phyloP scores from a whole-genome alignment of 805 yeast species.

The Brettanomyces sp. region DNA sequence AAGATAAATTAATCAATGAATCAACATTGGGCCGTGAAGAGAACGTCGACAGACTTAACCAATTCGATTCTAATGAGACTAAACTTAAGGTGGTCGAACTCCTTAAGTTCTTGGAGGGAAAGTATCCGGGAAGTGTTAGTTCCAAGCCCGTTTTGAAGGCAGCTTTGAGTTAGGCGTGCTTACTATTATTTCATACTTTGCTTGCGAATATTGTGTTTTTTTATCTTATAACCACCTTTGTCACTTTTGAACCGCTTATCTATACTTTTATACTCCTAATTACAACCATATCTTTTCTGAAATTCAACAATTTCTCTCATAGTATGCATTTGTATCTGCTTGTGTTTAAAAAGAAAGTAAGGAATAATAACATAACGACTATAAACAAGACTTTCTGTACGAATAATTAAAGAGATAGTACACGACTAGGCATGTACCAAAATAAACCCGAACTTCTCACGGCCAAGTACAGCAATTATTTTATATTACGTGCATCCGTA shows the following conservation, averaged over 20 bases:
- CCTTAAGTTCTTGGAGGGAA: conserved; percentile 62
- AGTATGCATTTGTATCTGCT: too few relatives aligned
- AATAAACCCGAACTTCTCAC: too few relatives aligned
- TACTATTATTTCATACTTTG: neutral
- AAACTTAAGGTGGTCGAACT: conserved; percentile 57
- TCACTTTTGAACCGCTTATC: too few relatives aligned
- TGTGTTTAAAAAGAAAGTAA: too few relatives aligned
- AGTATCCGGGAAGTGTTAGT: conserved; percentile 55
- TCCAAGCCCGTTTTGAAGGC: conserved; percentile 36
- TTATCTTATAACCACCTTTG: too few relatives aligned
- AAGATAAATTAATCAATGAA: conserved; percentile 57
- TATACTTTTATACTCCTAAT: too few relatives aligned
- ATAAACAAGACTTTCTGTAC: too few relatives aligned
- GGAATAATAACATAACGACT: too few relatives aligned
- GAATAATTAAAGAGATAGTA: too few relatives aligned
- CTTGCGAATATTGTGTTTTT: neutral
- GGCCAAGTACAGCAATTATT: too few relatives aligned
- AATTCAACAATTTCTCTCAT: neutral
- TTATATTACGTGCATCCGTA: conserved; percentile 43
- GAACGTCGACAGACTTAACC: conserved; percentile 66
- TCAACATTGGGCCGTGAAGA: conserved; percentile 83
- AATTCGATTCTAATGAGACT: conserved; percentile 63
- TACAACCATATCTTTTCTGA: neutral
- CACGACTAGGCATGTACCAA: too few relatives aligned
- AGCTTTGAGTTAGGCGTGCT: conserved; percentile 19